Evolutionary conservation across 2,329 filamentous ascomycete genomes (phyloP).

Genomic region (Ophiognomonia clavigignenti-juglandacearum): DNA sequence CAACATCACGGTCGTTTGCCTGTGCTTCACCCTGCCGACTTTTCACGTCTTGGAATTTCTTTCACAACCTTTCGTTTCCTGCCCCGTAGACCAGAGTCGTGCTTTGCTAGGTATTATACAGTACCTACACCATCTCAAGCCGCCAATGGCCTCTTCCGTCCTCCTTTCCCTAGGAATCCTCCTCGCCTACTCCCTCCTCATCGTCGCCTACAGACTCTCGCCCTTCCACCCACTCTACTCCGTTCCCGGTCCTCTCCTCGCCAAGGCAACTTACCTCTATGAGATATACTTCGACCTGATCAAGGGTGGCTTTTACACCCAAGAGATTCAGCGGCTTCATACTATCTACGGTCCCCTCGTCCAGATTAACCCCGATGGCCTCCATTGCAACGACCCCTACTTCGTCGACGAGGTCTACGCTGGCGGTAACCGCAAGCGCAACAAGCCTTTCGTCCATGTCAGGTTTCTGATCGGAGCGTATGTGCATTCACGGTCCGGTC

Average conservation of each 20-base stretch:
- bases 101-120: no score
- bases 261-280: constrained; percentile 30
- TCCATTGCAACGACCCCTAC: neutral
- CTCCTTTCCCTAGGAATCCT: no score
- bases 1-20: no score
- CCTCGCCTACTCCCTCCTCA: constrained; percentile 18
- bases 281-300: constrained; percentile 35
- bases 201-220: constrained; percentile 32
- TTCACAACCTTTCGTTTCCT: no score
- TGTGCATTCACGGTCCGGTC: neutral
- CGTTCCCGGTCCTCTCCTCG: constrained; percentile 33
- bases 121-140: no score
- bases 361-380: neutral
- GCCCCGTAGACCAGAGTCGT: no score
- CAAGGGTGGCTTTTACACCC: constrained; percentile 29
- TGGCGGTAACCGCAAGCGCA: neutral
- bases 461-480: neutral
- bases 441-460: neutral
- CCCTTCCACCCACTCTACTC: constrained; percentile 32
- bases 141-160: no score
- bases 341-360: constrained; percentile 28
- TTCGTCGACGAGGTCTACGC: constrained; percentile 1
- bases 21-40: no score
- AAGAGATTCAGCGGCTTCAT: constrained; percentile 31
- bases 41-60: no score